Base-by-base conservation (phyloP, 345 rosid species). In the Laguncularia racemosa region DNA sequence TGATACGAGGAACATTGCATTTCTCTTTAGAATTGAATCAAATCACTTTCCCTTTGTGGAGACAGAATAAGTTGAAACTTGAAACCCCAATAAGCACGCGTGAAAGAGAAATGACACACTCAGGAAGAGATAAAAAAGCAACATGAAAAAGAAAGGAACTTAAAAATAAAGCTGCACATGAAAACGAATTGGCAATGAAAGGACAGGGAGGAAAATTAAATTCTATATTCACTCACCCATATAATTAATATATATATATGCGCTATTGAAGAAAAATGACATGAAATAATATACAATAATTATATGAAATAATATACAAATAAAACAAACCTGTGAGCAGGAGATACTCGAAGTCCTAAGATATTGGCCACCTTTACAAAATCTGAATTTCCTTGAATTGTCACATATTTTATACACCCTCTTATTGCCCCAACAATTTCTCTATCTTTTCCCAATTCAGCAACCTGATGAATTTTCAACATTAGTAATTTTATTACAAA, bases 321-420 rank as follows among this genome's bases (percentile, higher is more conserved):
- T 16, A 16, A 16, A 17, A 11, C 6, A 17, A 48, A 86, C 92
- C 89, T 73, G 72, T 88, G 84, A 38, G 66, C 44, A 20, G 86
- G 88, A 40, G 92, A 80, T 67, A 88, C 84, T 56, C 96, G 72
- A 33, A 88, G 72, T 53, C 92, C 92, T 54, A 88, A 68, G 76
- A 88, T 65, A 67, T 81, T 83, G 40, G 75, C 92, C 20, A 81
- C 55, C 60, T 73, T 85, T 43, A 70, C 81, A 64, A 33, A 76
- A 19, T 11, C 49, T 20, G 79, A 77, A 40, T 60, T 55, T 50
- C 84, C 89, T 61, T 70, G 8, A 16, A 54, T 72, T 20, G 81
- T 81, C 55, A 81, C 92, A 14, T 71, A 76, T 56, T 84, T 88
- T 13, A 85, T 62, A 46, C 90, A 79, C 2, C 83, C 96, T 64